Conservation (phyloP, 2,329 filamentous ascomycete genomes). For the Diplodia seriata region DNA sequence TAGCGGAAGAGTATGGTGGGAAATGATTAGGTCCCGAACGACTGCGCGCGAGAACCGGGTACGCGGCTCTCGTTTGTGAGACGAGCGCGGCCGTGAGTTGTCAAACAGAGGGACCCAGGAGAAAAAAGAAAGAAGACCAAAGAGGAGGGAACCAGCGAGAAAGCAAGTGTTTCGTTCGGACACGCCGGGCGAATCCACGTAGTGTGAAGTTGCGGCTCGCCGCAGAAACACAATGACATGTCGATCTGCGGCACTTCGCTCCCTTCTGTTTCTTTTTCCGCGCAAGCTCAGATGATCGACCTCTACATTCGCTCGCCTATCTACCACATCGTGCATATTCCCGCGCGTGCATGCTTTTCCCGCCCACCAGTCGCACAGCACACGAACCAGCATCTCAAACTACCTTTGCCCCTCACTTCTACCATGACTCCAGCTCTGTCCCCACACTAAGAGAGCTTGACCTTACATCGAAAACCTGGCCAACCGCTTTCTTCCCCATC, state of each 20-base stretch:
- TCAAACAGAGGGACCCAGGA: neutral
- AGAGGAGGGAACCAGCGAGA: neutral
- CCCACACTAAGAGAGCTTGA: conserved; percentile 1
- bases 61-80: conserved; percentile 2
- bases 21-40: neutral
- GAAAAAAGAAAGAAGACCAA: neutral
- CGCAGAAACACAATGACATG: conserved; percentile 14
- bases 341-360: conserved; percentile 12
- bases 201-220: conserved; percentile 19
- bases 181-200: neutral
- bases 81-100: neutral
- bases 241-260: conserved; percentile 12
- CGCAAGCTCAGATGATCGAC: conserved; percentile 4
- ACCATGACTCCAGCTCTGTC: neutral
- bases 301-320: conserved; percentile 18
- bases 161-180: neutral
- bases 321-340: neutral
- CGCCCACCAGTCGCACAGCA: conserved; percentile 17
- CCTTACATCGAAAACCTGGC: neutral
- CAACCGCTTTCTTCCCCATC: neutral
- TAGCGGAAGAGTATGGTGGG: neutral
- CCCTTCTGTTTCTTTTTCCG: neutral
- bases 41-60: conserved; percentile 2
- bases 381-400: neutral
- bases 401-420: neutral